Conservation (phyloP, 2,329 filamentous ascomycete genomes). For the Dothiorella sarmentorum region DNA sequence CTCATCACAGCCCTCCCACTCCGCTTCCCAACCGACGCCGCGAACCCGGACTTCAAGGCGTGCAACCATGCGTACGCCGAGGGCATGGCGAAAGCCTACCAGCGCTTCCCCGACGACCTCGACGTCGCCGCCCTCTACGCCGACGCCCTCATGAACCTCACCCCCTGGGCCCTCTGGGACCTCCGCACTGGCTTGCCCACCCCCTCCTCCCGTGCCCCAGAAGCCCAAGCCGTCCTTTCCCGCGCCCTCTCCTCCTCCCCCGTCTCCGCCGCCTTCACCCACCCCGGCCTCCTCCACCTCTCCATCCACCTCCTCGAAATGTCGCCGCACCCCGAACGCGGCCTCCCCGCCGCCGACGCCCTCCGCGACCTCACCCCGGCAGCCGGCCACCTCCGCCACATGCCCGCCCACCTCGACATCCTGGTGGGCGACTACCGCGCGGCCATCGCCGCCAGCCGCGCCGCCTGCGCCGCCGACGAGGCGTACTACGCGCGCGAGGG, state of each 20-base stretch:
- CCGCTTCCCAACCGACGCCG: constrained; percentile 53
- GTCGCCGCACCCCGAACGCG: constrained; percentile 63
- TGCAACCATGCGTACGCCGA: constrained; percentile 61
- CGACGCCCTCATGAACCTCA: constrained; percentile 64
- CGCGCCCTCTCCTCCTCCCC: constrained; percentile 46
- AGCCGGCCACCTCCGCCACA: constrained; percentile 68
- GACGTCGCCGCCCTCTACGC: constrained; percentile 63
- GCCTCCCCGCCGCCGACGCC: constrained; percentile 57
- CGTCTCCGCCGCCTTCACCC: constrained; percentile 45
- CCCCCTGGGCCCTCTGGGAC: constrained; percentile 64
- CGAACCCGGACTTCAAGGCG: constrained; percentile 48
- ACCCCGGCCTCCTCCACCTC: constrained; percentile 69
- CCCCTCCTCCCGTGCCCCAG: constrained; percentile 53
- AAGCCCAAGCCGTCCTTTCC: constrained; percentile 59
- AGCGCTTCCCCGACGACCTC: constrained; percentile 52
- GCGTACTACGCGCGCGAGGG: constrained; percentile 60
- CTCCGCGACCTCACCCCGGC: constrained; percentile 66
- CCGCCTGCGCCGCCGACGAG: constrained; percentile 65
- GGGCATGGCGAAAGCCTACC: constrained; percentile 58
- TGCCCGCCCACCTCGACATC: constrained; percentile 75
- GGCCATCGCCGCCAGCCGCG: constrained; percentile 64
- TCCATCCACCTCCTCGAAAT: constrained; percentile 80
- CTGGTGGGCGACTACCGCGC: constrained; percentile 67
- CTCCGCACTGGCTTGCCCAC: constrained; percentile 56
- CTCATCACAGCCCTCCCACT: constrained; percentile 61